These are phyloP conservation scores for Iris pallida DNA, from an alignment of 116 monocot genomes.

Conservation along the genomic window DNA sequence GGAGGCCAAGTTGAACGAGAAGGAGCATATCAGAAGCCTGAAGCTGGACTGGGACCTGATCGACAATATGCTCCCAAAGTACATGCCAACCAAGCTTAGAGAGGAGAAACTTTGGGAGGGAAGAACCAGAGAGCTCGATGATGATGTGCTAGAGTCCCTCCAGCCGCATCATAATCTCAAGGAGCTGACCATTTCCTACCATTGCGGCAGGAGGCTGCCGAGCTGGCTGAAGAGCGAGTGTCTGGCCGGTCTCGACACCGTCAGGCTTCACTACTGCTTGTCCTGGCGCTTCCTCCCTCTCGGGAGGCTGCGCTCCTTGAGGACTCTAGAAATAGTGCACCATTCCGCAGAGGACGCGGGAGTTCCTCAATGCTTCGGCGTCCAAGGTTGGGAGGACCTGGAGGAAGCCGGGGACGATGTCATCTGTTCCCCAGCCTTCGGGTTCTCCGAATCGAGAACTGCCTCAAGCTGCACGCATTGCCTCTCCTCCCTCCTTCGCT, in stretches of 20 bases:
- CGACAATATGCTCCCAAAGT: background rate
- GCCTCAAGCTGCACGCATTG: conserved; percentile 21
- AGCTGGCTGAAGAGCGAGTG: conserved; percentile 12
- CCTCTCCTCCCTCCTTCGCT: background rate
- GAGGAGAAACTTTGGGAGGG: too few relatives aligned
- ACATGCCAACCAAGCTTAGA: conserved; percentile 2
- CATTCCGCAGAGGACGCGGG: too few relatives aligned
- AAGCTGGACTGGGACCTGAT: conserved; percentile 11
- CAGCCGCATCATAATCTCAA: too few relatives aligned
- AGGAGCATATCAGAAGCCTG: conserved; percentile 6
- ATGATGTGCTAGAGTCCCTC: conserved; percentile 15
- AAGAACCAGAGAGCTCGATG: background rate
- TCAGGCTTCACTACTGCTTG: conserved; percentile 5
- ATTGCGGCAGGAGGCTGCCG: conserved; percentile 8
- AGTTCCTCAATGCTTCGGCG: too few relatives aligned
- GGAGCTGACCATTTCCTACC: conserved; percentile 12
- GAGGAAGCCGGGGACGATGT: conserved; percentile 13
- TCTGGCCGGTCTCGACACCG: background rate
- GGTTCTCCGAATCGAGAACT: conserved; percentile 13
- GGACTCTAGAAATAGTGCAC: background rate
- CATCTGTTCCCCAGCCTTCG: conserved; percentile 13
- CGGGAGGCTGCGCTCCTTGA: conserved; percentile 19
- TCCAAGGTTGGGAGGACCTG: too few relatives aligned
- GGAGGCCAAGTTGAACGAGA: background rate
- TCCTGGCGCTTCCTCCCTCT: conserved; percentile 18